A percentile compares a stretch with the other conserved stretches of the same genome.
phyloP scores from a whole-genome alignment of 2,329 filamentous ascomycete species.

The Teratosphaeria epicoccoides region DNA sequence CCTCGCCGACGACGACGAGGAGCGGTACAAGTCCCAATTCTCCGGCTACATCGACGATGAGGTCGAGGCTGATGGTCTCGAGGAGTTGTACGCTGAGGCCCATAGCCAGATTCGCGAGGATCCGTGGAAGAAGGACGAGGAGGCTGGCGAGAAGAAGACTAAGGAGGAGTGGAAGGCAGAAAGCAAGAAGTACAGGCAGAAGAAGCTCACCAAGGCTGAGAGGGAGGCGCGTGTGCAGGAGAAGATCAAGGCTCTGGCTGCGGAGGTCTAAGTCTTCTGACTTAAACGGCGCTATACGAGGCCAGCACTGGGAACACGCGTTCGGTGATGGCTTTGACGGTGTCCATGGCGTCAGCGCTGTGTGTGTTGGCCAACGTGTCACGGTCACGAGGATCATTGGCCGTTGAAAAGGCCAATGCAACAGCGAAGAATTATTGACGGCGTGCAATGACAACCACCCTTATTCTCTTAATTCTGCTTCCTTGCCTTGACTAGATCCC shows the following conservation, averaged over 20 bases:
- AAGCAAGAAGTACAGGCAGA: conserved; percentile 74
- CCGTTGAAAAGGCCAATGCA: not conserved
- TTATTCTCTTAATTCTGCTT: not conserved
- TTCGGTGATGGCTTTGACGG: not conserved
- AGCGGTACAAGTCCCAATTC: conserved; percentile 99
- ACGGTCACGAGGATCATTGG: not conserved
- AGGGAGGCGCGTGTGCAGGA: conserved; percentile 73
- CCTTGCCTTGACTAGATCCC: no score
- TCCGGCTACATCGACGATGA: conserved; percentile 95
- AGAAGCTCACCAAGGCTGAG: conserved; percentile 75
- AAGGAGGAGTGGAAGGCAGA: conserved; percentile 70
- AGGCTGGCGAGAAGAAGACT: conserved; percentile 74
- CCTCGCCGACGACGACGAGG: conserved; percentile 97
- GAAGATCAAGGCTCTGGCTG: conserved; percentile 76
- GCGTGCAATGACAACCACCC: not conserved
- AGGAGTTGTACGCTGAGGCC: conserved; percentile 82
- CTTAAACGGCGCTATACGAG: not conserved
- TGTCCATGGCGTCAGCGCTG: not conserved
- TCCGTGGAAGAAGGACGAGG: conserved; percentile 84
- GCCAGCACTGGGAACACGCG: not conserved
- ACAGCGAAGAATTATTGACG: not conserved
- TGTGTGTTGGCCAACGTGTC: no score
- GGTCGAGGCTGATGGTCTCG: conserved; percentile 87
- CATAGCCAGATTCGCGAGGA: conserved; percentile 96
- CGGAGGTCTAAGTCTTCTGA: conserved; percentile 8